phyloP scores from a whole-genome alignment of 345 rosid genomes.

The Clarkia xantiana region DNA sequence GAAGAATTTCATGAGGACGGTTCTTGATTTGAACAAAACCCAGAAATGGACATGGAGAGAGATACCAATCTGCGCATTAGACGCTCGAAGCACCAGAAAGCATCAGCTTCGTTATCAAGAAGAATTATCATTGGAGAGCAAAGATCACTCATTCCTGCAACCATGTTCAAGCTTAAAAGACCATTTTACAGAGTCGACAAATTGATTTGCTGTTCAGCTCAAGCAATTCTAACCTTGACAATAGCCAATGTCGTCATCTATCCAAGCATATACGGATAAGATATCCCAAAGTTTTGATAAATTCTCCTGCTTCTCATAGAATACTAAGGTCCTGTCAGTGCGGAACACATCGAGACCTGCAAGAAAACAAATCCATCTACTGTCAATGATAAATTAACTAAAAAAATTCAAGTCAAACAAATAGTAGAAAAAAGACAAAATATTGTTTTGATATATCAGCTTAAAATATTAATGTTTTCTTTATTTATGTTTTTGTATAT shows the following conservation, averaged over 20 bases:
- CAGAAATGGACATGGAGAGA: too few relatives aligned
- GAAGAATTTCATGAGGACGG: too few relatives aligned
- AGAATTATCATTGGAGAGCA: conserved; percentile 91
- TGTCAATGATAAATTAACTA: not conserved
- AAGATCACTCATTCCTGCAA: conserved; percentile 86
- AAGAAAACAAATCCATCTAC: conserved; percentile 7
- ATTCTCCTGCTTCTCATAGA: conserved; percentile 56
- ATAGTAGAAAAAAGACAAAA: too few relatives aligned
- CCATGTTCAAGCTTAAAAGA: too few relatives aligned
- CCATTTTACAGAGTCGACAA: too few relatives aligned
- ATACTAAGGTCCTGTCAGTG: conserved; percentile 67
- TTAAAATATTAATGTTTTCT: too few relatives aligned
- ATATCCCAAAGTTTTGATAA: conserved; percentile 79
- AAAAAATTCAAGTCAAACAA: not conserved
- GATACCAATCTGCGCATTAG: conserved; percentile 39
- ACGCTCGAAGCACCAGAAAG: conserved; percentile 93
- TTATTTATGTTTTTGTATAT: too few relatives aligned
- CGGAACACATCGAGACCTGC: conserved; percentile 92
- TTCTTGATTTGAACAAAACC: too few relatives aligned
- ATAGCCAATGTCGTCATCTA: conserved; percentile 80
- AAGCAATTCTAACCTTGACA: conserved; percentile 44
- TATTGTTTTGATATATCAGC: too few relatives aligned
- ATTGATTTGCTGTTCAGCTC: too few relatives aligned
- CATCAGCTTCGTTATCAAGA: conserved; percentile 83
- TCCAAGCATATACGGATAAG: conserved; percentile 78